These are phyloP conservation scores for Echeveria elegans DNA, from an alignment of 164 flowering plant species.

Conservation along the genomic window DNA sequence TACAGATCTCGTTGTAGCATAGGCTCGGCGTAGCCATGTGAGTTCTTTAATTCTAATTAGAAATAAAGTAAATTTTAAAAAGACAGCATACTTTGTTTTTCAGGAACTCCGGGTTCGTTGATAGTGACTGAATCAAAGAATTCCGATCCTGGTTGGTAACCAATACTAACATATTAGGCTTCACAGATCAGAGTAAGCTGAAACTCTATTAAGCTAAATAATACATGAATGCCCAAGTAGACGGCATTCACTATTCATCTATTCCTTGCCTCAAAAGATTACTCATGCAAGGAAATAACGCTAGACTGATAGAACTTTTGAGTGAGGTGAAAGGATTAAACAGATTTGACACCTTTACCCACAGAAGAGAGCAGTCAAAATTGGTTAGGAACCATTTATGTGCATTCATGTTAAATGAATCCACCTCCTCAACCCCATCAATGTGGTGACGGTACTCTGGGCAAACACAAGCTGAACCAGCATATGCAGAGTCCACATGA, in stretches of 20 bases:
- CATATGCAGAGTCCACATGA: constrained; percentile 95
- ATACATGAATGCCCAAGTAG: not conserved
- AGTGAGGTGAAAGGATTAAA: not conserved
- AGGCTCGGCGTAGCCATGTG: not conserved
- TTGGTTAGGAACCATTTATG: constrained; percentile 94
- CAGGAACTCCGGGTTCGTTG: constrained; percentile 84
- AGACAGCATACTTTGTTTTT: constrained; percentile 59
- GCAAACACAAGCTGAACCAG: constrained; percentile 96
- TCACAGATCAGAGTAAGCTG: not conserved
- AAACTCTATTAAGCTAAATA: not conserved
- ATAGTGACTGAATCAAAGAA: constrained; percentile 70
- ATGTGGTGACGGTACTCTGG: constrained; percentile 77
- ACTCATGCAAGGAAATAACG: not conserved
- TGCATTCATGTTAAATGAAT: constrained; percentile 91
- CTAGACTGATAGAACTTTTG: not conserved
- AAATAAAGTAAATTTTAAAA: not conserved
- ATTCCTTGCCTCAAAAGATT: not conserved
- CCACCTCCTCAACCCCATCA: constrained; percentile 82
- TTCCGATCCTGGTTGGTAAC: constrained; percentile 51
- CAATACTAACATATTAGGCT: constrained; percentile 5
- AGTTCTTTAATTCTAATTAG: not conserved
- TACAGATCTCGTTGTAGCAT: not conserved
- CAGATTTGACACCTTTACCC: constrained; percentile 62
- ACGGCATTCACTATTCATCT: not conserved
- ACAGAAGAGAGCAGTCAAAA: constrained; percentile 84